Conservation (phyloP, 805 yeast genomes). For the Saccharomycopsis malanga region DNA sequence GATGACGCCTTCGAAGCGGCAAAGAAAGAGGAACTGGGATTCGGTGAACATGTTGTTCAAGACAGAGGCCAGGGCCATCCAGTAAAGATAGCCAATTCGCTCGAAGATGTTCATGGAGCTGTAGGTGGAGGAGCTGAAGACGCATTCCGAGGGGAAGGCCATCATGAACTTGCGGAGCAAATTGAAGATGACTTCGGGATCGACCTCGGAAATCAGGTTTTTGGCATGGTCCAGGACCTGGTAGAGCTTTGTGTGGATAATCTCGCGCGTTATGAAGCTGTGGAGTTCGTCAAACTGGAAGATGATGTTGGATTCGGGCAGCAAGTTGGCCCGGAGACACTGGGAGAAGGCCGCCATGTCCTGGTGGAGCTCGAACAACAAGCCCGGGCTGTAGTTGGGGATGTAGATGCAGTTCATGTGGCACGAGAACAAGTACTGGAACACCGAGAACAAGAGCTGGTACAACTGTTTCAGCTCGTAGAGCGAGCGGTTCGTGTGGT, state of each 20-base stretch:
- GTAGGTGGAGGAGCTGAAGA: not conserved
- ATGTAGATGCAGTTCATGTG: conserved; percentile 2
- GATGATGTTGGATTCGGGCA: not conserved
- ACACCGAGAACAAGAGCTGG: not conserved
- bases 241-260: too few species aligned
- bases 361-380: not conserved
- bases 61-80: conserved; percentile 6
- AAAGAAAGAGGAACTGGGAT: conserved; percentile 2
- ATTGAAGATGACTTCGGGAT: conserved; percentile 5
- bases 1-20: conserved; percentile 11
- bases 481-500: not conserved
- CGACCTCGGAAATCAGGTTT: not conserved
- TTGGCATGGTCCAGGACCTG: not conserved
- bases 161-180: not conserved
- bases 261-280: not conserved
- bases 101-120: not conserved
- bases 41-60: conserved; percentile 7
- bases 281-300: not conserved
- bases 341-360: not conserved
- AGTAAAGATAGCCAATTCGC: conserved; percentile 3
- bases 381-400: conserved; percentile 7
- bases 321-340: not conserved
- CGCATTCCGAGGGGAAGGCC: conserved; percentile 2
- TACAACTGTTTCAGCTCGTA: not conserved
- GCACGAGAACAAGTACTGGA: conserved; percentile 1